Evolutionary conservation across 495 filamentous ascomycete species (phyloP), one percentile per base, ranked within the genome.

Genomic region (Lophiotrema nucula): DNA sequence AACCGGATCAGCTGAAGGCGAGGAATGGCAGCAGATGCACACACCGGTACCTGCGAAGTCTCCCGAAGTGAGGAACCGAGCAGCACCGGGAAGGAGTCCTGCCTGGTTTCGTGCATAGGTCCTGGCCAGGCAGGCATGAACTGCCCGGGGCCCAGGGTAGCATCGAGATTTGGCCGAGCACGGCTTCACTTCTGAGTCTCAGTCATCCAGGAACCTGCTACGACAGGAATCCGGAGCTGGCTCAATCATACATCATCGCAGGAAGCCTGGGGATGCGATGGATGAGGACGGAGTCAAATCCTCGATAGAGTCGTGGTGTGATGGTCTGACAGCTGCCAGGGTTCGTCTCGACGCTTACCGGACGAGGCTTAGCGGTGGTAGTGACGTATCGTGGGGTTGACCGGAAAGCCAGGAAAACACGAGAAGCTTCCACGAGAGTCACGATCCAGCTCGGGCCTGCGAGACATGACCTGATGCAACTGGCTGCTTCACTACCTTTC

Each of bases 391-490:
- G 31, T 35, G 31, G 31, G 31, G 15, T 35, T 35, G 31, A 35
- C 31, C 31, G 31, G 31, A 16, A 58, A 3, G 21, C 16, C 31
- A 8, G 31, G 31, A 16, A 58, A 3, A 26, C 16, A 31, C 60
- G 15, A 53, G 60, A 64, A 64, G 47, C 60, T 64, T 64, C 60
- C 25, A 58, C 31, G n/a, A 15, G 46, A 16, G 45, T 19, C 60
- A 26, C 41, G 21, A 55, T 22, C 12, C 5, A 26, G 24, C 58
- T n/a, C 21, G 58, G 21, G 18, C 38, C 44, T 15, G 19, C 58
- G 21, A 51, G 60, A 58, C 51, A 19, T 27, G 22, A 25, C 12
- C 1, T 26, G 56, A 12, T 41, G 39, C 24, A 6, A 51, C 55
- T 52, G 47, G 55, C 25, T 33, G 46, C 47, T 58, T 51, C 55